These are phyloP conservation scores for Lachancea waltii DNA, from an alignment of 805 yeast genomes.

Conservation along the genomic window DNA sequence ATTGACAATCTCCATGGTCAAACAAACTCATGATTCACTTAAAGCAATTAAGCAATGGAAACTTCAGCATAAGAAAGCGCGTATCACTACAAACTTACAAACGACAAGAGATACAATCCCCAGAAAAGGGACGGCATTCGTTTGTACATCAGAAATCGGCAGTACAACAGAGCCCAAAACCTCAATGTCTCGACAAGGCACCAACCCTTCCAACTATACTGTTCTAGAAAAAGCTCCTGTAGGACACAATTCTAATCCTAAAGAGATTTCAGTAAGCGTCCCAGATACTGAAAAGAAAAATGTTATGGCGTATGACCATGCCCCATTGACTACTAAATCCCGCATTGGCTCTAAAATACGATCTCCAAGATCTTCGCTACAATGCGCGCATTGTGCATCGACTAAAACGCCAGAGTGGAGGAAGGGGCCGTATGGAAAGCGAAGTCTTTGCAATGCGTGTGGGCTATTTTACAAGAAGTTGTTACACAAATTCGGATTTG, in stretches of 20 bases:
- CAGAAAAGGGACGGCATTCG: too few species aligned
- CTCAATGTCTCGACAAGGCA: too few species aligned
- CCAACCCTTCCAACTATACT: too few species aligned
- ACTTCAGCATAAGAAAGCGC: background rate
- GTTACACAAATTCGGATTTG: conserved; percentile 34
- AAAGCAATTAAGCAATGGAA: conserved; percentile 5
- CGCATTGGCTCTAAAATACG: background rate
- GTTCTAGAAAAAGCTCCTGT: background rate
- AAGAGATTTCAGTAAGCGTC: background rate
- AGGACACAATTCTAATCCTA: background rate
- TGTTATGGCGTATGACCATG: too few species aligned
- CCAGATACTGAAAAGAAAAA: too few species aligned
- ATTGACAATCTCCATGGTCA: conserved; percentile 2
- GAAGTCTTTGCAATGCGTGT: conserved; percentile 78
- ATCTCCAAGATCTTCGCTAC: background rate
- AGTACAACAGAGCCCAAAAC: background rate
- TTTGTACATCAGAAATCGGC: too few species aligned
- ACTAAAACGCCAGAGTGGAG: conserved; percentile 70
- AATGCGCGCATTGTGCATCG: conserved; percentile 18
- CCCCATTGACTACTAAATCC: background rate
- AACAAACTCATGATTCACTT: conserved; percentile 3
- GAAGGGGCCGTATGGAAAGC: conserved; percentile 69
- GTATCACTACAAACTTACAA: background rate
- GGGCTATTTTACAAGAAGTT: conserved; percentile 70
- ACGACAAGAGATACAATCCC: background rate